Evolutionary conservation across 2,329 filamentous ascomycete species (phyloP).

Genomic region (Aspergillus sojae): DNA sequence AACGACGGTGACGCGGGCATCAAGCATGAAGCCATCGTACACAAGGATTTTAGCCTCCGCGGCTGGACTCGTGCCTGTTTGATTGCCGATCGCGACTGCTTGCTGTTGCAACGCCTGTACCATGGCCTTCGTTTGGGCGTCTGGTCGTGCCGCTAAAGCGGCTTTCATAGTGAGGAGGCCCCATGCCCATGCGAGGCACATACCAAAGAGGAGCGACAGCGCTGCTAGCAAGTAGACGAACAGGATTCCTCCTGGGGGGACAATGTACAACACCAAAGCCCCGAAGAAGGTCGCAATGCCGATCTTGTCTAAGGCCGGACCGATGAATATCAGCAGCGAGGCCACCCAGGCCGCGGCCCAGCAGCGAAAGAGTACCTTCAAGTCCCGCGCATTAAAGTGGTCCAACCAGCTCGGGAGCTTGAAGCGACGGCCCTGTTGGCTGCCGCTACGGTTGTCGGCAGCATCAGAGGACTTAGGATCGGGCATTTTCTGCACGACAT

Average conservation of each 20-base stretch:
- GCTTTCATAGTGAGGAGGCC: conserved; percentile 53
- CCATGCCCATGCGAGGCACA: conserved; percentile 54
- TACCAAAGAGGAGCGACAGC: conserved; percentile 49
- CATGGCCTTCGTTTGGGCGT: conserved; percentile 36
- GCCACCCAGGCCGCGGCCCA: conserved; percentile 51
- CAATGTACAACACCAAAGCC: conserved; percentile 46
- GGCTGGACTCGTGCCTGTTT: conserved; percentile 31
- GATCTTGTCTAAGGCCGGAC: conserved; percentile 43
- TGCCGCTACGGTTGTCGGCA: background rate
- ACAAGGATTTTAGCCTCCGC: conserved; percentile 41
- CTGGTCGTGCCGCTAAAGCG: conserved; percentile 46
- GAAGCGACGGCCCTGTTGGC: conserved; percentile 17
- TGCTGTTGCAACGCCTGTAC: conserved; percentile 37
- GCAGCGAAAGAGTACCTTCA: conserved; percentile 53
- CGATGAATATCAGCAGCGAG: conserved; percentile 52
- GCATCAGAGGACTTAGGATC: background rate
- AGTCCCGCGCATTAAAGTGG: conserved; percentile 52
- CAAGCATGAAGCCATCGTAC: conserved; percentile 51
- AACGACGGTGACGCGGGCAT: conserved; percentile 45
- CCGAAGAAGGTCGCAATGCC: conserved; percentile 53
- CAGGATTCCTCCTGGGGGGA: conserved; percentile 49
- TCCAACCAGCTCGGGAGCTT: conserved; percentile 32
- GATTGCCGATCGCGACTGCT: conserved; percentile 35
- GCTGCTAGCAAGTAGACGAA: conserved; percentile 48
- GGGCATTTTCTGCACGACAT: conserved; percentile 1